Evolutionary conservation across 1,139 yeast species (phyloP).

Genomic region (Nakaseomyces uthaithaninus): DNA sequence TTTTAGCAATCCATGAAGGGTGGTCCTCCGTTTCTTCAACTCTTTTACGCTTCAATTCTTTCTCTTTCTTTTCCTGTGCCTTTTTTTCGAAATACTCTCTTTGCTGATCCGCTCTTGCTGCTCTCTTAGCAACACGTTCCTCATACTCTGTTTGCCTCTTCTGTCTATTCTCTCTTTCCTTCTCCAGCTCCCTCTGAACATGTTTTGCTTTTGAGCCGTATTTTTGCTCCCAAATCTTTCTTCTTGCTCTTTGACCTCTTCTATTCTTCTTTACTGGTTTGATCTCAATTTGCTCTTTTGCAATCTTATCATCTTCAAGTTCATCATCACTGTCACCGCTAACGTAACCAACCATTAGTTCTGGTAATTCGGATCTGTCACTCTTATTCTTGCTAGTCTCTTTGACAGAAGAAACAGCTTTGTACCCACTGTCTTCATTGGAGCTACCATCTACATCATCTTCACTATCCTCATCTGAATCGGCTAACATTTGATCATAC

Average conservation of each 20-base stretch:
- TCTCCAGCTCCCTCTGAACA: slow-evolving; percentile 52
- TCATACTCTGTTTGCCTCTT: slow-evolving; percentile 58
- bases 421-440: slow-evolving; percentile 39
- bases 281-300: slow-evolving; percentile 39
- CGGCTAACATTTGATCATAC: slow-evolving; percentile 49
- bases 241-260: slow-evolving; percentile 95
- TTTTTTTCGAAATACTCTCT: slow-evolving; percentile 22
- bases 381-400: slow-evolving; percentile 33
- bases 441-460: slow-evolving; percentile 28
- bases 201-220: slow-evolving; percentile 83
- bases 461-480: slow-evolving; percentile 44
- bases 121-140: slow-evolving; percentile 62
- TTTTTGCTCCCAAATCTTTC: slow-evolving; percentile 90
- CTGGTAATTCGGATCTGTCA: slow-evolving; percentile 47
- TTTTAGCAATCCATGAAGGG: slow-evolving; percentile 95
- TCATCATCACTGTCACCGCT: slow-evolving; percentile 63
- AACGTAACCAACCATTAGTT: slow-evolving; percentile 64
- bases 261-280: slow-evolving; percentile 63
- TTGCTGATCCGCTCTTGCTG: slow-evolving; percentile 40
- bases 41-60: slow-evolving; percentile 8
- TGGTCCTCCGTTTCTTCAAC: slow-evolving; percentile 41
- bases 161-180: slow-evolving; percentile 48
- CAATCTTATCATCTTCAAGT: slow-evolving; percentile 41
- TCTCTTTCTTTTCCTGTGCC: slow-evolving; percentile 34
- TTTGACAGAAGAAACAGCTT: slow-evolving; percentile 35